A percentile compares a stretch with the other conserved stretches of the same genome.
Evolutionary conservation across 768 basidiomycete genomes (phyloP).

Genomic region (Tubosaeta sp.): DNA sequence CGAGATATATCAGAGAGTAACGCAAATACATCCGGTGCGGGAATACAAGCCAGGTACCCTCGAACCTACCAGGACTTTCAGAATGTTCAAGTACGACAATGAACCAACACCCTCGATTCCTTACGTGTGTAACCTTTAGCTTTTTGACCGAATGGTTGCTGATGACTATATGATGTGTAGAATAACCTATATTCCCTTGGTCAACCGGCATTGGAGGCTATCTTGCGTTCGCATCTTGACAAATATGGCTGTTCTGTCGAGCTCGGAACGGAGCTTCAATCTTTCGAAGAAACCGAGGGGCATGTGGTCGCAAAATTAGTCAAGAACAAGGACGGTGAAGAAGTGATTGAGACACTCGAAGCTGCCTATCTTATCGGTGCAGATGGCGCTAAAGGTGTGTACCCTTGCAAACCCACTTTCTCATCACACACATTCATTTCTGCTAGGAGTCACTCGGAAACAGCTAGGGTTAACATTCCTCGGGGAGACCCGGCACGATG

Average conservation of each 20-base stretch:
- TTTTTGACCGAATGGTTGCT: not conserved
- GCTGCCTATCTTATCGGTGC: constrained; percentile 38
- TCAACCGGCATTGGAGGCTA: constrained; percentile 29
- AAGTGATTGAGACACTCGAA: constrained; percentile 24
- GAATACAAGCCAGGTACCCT: constrained; percentile 31
- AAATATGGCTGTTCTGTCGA: constrained; percentile 34
- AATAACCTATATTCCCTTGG: constrained; percentile 13
- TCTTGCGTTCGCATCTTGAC: constrained; percentile 16
- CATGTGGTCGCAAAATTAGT: constrained; percentile 36
- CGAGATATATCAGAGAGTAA: constrained; percentile 24
- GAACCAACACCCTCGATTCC: constrained; percentile 26
- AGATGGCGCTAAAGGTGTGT: constrained; percentile 37
- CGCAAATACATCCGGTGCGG: constrained; percentile 24
- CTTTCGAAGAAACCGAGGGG: constrained; percentile 37
- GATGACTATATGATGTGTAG: constrained; percentile 2
- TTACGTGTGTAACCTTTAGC: constrained; percentile 16
- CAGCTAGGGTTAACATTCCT: constrained; percentile 39
- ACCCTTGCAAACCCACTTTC: not conserved
- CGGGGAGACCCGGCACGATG: constrained; percentile 34
- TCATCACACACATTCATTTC: too few relatives aligned
- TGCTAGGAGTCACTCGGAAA: constrained; percentile 35
- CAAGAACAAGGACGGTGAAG: constrained; percentile 21
- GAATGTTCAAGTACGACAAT: not conserved
- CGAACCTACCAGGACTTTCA: constrained; percentile 12
- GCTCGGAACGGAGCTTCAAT: constrained; percentile 41